Evolutionary conservation across 352 stramenopile genomes (phyloP).

Genomic region (Phytophthora agathidicida): DNA sequence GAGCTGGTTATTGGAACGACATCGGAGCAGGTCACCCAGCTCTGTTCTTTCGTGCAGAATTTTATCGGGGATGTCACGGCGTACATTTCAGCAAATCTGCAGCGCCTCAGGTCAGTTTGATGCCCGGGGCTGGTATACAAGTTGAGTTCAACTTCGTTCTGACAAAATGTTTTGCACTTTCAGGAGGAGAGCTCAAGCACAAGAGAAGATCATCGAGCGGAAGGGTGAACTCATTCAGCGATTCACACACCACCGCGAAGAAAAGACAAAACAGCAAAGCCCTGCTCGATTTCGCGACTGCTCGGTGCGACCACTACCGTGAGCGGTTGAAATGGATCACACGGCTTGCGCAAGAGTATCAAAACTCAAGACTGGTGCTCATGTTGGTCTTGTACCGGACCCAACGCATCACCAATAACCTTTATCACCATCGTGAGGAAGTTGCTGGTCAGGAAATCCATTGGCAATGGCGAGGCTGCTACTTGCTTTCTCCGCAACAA

Average conservation of each 20-base stretch:
- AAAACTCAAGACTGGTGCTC: too few relatives aligned
- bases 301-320: constrained; percentile 37
- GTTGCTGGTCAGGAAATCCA: too few relatives aligned
- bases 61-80: constrained; percentile 30
- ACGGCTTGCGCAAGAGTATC: too few relatives aligned
- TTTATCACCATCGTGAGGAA: too few relatives aligned
- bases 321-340: too few relatives aligned
- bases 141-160: neutral
- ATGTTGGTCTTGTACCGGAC: too few relatives aligned
- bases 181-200: constrained; percentile 44
- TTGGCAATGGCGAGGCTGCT: too few relatives aligned
- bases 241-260: constrained; percentile 65
- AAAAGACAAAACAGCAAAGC: constrained; percentile 44
- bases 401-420: too few relatives aligned
- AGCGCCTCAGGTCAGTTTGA: constrained; percentile 32
- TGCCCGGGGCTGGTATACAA: neutral
- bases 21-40: constrained; percentile 27
- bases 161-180: constrained; percentile 4
- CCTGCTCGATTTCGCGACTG: constrained; percentile 60
- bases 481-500: too few relatives aligned
- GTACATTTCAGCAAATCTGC: constrained; percentile 29
- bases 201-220: constrained; percentile 62
- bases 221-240: constrained; percentile 64
- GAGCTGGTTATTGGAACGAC: constrained; percentile 5
- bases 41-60: constrained; percentile 34